phyloP scores from a whole-genome alignment of 1,139 yeast species.

The Zygosaccharomyces sapae region DNA sequence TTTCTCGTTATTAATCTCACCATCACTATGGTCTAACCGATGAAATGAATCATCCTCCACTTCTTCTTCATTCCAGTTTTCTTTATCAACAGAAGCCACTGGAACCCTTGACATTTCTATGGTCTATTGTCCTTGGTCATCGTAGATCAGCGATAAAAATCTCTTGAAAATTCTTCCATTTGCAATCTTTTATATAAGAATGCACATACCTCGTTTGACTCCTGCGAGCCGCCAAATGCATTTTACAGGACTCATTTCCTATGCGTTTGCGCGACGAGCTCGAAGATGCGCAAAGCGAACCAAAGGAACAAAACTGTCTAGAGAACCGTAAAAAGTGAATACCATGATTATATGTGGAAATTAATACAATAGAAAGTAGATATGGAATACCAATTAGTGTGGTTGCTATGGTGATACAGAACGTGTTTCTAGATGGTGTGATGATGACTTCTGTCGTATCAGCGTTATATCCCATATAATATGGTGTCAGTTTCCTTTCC shows the following conservation, averaged over 20 bases:
- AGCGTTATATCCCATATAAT: not conserved
- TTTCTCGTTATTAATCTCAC: not conserved
- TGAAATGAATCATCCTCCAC: not conserved
- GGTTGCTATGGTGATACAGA: no score
- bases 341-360: not conserved
- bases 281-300: slow-evolving; percentile 3
- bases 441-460: not conserved
- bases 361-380: not conserved
- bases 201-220: not conserved
- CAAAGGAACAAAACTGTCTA: not conserved
- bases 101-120: not conserved
- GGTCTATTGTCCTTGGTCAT: no score
- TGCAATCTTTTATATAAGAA: not conserved
- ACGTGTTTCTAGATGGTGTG: no score
- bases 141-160: no score
- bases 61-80: not conserved
- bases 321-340: not conserved
- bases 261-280: slow-evolving; percentile 2
- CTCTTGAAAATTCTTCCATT: no score
- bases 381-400: no score
- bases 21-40: not conserved
- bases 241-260: not conserved
- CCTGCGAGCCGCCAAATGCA: slow-evolving; percentile 5
- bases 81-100: not conserved
- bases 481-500: no score